Percentiles rank a stretch among this genome's conserved stretches.
phyloP scores from a whole-genome alignment of 1,139 yeast species.

The Saccharomyces hybrid region DNA sequence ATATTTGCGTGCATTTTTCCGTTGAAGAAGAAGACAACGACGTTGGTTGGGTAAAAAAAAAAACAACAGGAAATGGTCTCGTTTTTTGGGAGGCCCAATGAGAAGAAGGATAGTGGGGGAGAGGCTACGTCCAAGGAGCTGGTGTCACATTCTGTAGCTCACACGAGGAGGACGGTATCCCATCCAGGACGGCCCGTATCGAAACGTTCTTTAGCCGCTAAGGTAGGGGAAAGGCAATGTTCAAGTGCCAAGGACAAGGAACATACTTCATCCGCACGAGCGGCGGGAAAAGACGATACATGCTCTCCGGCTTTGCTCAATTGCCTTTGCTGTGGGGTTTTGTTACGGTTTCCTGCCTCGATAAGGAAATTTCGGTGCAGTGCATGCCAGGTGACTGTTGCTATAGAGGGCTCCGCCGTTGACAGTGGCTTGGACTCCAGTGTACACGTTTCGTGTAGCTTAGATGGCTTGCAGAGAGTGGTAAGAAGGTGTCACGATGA shows the following conservation, averaged over 20 bases:
- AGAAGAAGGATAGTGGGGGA: not conserved
- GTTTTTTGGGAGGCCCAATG: not conserved
- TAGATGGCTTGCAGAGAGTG: constrained; percentile 7
- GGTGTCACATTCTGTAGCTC: not conserved
- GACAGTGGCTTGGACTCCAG: not conserved
- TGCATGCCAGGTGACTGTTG: constrained; percentile 42
- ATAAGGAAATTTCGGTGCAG: constrained; percentile 50
- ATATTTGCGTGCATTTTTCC: not conserved
- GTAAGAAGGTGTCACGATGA: constrained; percentile 9
- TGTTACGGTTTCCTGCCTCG: constrained; percentile 42
- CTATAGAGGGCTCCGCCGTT: not conserved
- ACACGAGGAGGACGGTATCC: not conserved
- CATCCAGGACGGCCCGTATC: not conserved
- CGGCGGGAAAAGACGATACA: not conserved
- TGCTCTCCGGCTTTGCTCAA: not conserved
- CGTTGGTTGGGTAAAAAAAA: not conserved
- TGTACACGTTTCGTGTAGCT: not conserved
- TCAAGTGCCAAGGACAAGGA: not conserved
- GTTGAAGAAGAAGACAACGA: not conserved
- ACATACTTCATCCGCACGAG: not conserved
- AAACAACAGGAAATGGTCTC: not conserved
- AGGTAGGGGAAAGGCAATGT: not conserved
- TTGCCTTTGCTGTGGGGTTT: constrained; percentile 52
- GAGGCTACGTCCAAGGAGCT: not conserved
- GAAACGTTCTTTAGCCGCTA: not conserved